A percentile compares a stretch with the other conserved stretches of the same genome.
phyloP scores from a whole-genome alignment of 2,329 filamentous ascomycete genomes.

The Proliferodiscus dingleyae region DNA sequence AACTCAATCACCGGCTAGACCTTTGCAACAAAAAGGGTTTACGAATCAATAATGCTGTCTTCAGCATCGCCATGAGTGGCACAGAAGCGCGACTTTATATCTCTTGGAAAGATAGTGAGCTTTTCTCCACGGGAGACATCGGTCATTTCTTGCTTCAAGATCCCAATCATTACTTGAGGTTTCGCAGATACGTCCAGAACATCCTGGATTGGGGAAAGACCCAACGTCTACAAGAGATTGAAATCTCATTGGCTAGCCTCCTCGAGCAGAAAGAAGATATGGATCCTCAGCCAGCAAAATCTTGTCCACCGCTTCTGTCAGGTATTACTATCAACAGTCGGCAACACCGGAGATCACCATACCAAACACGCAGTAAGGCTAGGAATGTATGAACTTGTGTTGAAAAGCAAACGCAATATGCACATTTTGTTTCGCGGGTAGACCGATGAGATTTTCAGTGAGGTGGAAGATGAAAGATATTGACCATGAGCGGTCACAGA shows the following conservation, averaged over 20 bases:
- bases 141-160: slow-evolving; percentile 31
- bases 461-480: too few species aligned
- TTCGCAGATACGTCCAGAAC: slow-evolving; percentile 33
- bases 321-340: slow-evolving; percentile 19
- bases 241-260: slow-evolving; percentile 17
- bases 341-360: too few species aligned
- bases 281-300: slow-evolving; percentile 16
- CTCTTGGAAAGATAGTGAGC: slow-evolving; percentile 33
- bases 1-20: slow-evolving; percentile 19
- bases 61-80: slow-evolving; percentile 32
- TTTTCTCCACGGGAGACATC: slow-evolving; percentile 30
- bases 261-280: slow-evolving; percentile 19
- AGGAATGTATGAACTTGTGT: background rate
- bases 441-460: slow-evolving; percentile 4
- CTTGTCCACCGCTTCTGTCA: slow-evolving; percentile 8
- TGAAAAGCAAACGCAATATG: background rate
- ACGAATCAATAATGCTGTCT: slow-evolving; percentile 28
- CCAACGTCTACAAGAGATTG: slow-evolving; percentile 28
- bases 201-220: slow-evolving; percentile 35
- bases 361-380: slow-evolving; percentile 2
- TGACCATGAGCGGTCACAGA: too few species aligned
- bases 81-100: slow-evolving; percentile 26
- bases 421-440: slow-evolving; percentile 2
- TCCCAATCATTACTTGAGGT: slow-evolving; percentile 27
- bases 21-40: slow-evolving; percentile 18